A percentile compares a stretch with the other conserved stretches of the same genome.
Conservation (phyloP, 2,329 filamentous ascomycete species). For the Davidsoniella virescens region DNA sequence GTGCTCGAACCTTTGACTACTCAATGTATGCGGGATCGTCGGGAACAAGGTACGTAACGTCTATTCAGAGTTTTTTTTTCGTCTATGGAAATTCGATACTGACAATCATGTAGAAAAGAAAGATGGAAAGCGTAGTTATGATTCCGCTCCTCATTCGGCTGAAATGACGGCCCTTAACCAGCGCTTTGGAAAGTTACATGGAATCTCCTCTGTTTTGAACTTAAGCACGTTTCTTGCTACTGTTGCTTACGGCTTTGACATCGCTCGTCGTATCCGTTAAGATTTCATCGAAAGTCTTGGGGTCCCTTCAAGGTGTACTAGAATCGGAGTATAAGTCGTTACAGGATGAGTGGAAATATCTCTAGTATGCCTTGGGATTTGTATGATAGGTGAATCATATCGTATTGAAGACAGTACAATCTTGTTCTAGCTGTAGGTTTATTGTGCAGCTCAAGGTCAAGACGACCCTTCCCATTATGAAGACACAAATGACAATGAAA, state of each 20-base stretch:
- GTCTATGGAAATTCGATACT: not conserved
- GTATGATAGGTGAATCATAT: too few species aligned
- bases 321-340: too few species aligned
- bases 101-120: constrained; percentile 44
- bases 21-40: constrained; percentile 56
- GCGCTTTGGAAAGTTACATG: constrained; percentile 64
- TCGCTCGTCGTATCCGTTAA: constrained; percentile 46
- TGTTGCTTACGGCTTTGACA: constrained; percentile 60
- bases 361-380: too few species aligned
- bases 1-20: constrained; percentile 62
- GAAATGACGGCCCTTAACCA: constrained; percentile 74
- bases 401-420: too few species aligned
- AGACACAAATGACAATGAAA: too few species aligned
- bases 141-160: constrained; percentile 60
- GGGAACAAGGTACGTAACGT: constrained; percentile 51
- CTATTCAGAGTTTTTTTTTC: not conserved
- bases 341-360: too few species aligned
- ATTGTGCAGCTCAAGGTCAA: too few species aligned
- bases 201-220: constrained; percentile 66
- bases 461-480: too few species aligned
- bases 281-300: not conserved
- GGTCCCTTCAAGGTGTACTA: too few species aligned
- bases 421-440: too few species aligned
- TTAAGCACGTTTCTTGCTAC: constrained; percentile 52
- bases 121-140: constrained; percentile 78